Conservation (phyloP, 164 flowering plant genomes). For the Liriodendron chinense region DNA sequence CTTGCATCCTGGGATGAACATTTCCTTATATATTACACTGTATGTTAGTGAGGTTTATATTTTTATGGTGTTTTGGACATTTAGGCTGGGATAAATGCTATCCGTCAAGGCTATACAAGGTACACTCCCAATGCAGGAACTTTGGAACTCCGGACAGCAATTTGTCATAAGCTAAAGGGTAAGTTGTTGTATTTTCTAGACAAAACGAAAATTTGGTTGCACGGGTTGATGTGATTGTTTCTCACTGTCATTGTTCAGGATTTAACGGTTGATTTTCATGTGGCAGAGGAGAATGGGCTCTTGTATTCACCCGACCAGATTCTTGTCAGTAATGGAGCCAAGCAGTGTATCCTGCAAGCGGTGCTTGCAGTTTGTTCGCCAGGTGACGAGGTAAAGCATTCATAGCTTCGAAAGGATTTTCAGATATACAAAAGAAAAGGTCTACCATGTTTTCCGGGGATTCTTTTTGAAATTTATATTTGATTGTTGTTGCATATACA, state of each 20-base stretch:
- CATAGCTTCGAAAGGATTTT: not conserved
- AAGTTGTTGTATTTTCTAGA: constrained; percentile 7
- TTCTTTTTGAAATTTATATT: not conserved
- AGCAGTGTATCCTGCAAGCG: constrained; percentile 79
- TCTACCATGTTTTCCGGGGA: not conserved
- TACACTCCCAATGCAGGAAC: constrained; percentile 94
- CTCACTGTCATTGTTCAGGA: not conserved
- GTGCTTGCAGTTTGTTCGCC: constrained; percentile 91
- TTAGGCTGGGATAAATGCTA: constrained; percentile 94
- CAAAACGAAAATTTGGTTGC: not conserved
- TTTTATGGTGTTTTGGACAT: not conserved
- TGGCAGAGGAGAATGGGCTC: constrained; percentile 86
- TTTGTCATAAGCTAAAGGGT: constrained; percentile 86
- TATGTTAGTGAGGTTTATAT: not conserved
- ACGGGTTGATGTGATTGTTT: not conserved
- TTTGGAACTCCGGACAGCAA: constrained; percentile 74
- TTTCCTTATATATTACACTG: not conserved
- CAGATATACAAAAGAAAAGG: not conserved
- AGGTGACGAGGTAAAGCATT: constrained; percentile 83
- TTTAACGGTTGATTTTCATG: constrained; percentile 11
- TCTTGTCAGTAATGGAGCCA: constrained; percentile 94
- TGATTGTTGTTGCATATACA: not conserved
- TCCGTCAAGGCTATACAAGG: constrained; percentile 88
- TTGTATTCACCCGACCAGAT: constrained; percentile 84
- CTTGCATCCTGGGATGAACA: not conserved